phyloP scores from a whole-genome alignment of 257 asterid species.

The Echium plantagineum region DNA sequence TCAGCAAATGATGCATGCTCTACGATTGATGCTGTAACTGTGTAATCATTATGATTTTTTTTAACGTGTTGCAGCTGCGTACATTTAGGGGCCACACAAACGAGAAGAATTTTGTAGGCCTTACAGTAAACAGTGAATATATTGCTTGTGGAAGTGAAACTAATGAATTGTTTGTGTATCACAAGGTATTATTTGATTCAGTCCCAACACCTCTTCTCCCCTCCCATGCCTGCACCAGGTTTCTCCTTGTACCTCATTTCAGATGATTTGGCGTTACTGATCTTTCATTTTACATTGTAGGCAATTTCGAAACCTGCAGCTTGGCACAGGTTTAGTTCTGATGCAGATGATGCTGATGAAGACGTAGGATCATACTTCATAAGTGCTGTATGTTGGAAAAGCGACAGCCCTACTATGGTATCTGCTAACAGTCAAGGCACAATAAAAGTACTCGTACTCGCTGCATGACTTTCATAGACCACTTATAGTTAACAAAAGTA shows the following conservation, averaged over 20 bases:
- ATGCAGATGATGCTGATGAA: slow-evolving; percentile 40
- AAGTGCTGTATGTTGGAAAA: slow-evolving; percentile 90
- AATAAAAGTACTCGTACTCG: slow-evolving; percentile 66
- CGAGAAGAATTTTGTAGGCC: slow-evolving; percentile 39
- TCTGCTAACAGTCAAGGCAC: slow-evolving; percentile 81
- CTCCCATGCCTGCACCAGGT: neutral
- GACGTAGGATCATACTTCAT: slow-evolving; percentile 59
- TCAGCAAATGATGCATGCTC: no score
- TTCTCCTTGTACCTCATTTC: neutral
- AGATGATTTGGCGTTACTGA: neutral
- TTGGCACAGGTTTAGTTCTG: slow-evolving; percentile 52
- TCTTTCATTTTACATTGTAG: slow-evolving; percentile 17
- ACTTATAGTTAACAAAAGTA: no score
- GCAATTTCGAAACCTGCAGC: slow-evolving; percentile 80
- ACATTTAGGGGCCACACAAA: slow-evolving; percentile 36
- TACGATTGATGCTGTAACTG: neutral
- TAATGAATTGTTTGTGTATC: slow-evolving; percentile 34
- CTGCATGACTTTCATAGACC: slow-evolving; percentile 28
- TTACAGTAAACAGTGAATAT: slow-evolving; percentile 29
- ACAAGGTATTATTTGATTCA: slow-evolving; percentile 21
- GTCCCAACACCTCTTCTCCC: no score
- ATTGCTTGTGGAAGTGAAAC: slow-evolving; percentile 40
- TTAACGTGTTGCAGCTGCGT: slow-evolving; percentile 17
- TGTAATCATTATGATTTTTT: neutral
- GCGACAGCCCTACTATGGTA: slow-evolving; percentile 65